Conservation (phyloP, 805 yeast genomes). For the Cyberlindnera misumaiensis region DNA sequence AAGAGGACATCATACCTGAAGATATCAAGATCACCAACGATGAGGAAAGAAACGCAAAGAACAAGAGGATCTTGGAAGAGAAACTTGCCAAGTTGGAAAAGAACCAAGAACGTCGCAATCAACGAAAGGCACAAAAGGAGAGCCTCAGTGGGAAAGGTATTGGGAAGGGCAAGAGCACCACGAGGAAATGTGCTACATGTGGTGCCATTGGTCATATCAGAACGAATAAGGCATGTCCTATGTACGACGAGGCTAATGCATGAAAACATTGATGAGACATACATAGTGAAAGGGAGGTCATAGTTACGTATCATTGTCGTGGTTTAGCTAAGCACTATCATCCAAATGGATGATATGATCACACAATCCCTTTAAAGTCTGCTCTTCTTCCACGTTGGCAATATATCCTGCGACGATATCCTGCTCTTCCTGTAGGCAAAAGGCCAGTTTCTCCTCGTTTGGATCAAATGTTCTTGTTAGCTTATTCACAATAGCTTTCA, state of each 20-base stretch:
- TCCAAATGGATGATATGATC: conserved; percentile 23
- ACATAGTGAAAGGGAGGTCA: neutral
- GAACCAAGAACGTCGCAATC: conserved; percentile 59
- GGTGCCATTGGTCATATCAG: conserved; percentile 94
- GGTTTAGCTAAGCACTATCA: neutral
- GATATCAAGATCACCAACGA: conserved; percentile 75
- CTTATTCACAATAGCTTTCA: conserved; percentile 32
- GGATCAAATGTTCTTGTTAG: conserved; percentile 34
- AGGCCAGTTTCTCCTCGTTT: conserved; percentile 27
- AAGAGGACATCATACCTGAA: conserved; percentile 66
- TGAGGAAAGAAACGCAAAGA: conserved; percentile 72
- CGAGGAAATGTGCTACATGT: conserved; percentile 88
- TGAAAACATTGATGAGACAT: conserved; percentile 1
- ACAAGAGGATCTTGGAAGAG: conserved; percentile 71
- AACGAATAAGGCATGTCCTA: conserved; percentile 84
- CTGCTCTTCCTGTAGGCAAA: conserved; percentile 31
- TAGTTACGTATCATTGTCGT: neutral
- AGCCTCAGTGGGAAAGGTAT: conserved; percentile 20
- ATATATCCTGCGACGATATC: conserved; percentile 16
- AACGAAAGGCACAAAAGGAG: conserved; percentile 46
- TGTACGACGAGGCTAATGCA: conserved; percentile 49
- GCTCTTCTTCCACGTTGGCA: conserved; percentile 14
- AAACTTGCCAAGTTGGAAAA: conserved; percentile 79
- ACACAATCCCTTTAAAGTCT: conserved; percentile 12
- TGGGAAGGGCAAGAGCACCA: conserved; percentile 33